These are phyloP conservation scores for Sporisorium exsertum DNA, from an alignment of 1,284 basidiomycete genomes.

Conservation along the genomic window DNA sequence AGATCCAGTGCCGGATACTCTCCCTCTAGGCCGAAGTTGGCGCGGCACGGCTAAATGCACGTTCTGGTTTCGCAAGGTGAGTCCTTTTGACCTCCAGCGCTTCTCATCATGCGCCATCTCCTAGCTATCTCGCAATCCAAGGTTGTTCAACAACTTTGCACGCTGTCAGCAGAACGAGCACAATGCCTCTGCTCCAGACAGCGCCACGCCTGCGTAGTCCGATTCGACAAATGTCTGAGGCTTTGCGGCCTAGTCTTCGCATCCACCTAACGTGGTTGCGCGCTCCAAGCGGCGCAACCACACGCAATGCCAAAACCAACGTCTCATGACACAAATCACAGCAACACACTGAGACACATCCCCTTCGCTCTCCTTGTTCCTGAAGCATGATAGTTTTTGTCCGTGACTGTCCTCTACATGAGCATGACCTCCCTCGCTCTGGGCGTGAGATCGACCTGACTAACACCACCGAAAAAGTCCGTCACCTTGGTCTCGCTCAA, in stretches of 20 bases:
- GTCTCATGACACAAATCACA: background rate
- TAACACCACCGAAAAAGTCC: conserved; percentile 94
- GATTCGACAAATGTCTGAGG: background rate
- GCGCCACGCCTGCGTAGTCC: background rate
- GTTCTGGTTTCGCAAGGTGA: background rate
- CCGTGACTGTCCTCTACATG: conserved; percentile 6
- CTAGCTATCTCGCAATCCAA: background rate
- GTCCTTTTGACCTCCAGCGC: background rate
- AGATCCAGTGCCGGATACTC: background rate
- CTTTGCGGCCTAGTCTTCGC: background rate
- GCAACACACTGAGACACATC: background rate
- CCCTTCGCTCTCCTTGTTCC: background rate
- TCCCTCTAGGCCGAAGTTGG: background rate
- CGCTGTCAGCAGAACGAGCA: conserved; percentile 7
- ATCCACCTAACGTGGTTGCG: background rate
- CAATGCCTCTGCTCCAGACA: conserved; percentile 7
- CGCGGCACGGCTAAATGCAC: background rate
- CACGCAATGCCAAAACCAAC: background rate
- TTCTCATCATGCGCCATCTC: background rate
- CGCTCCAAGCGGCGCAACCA: background rate
- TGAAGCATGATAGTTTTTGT: background rate
- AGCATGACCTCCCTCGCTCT: conserved; percentile 9
- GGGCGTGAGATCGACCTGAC: conserved; percentile 77
- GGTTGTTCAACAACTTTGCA: too few relatives aligned
- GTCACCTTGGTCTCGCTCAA: conserved; percentile 82